Percentiles rank a stretch among this genome's conserved stretches.
These are phyloP conservation scores for apple (Malus domestica) DNA, from an alignment of 306 rosid genomes.

Conservation along the genomic window DNA sequence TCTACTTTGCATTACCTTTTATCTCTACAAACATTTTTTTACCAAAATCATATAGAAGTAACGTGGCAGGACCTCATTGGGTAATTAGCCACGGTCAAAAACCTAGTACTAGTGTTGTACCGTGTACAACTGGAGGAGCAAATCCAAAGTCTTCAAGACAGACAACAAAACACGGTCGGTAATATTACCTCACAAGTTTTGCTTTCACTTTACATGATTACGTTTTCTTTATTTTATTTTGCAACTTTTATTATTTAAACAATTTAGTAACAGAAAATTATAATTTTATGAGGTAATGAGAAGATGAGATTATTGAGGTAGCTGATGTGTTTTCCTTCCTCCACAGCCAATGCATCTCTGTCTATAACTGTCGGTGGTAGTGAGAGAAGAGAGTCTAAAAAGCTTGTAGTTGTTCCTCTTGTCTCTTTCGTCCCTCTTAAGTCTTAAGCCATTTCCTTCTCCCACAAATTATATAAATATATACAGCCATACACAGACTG, in stretches of 20 bases:
- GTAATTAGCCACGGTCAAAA: not conserved
- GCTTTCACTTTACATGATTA: not conserved
- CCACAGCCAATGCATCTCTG: not conserved
- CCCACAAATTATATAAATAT: conserved; percentile 8
- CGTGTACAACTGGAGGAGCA: not conserved
- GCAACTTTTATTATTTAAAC: not conserved
- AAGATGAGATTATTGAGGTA: not conserved
- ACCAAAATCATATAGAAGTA: not conserved
- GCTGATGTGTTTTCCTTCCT: not conserved
- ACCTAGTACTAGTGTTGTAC: not conserved
- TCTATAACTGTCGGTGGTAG: conserved; percentile 56
- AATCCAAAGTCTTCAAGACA: not conserved
- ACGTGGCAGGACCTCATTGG: not conserved
- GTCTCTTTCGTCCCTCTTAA: conserved; percentile 53
- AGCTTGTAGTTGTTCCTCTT: conserved; percentile 22
- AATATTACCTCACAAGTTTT: not conserved
- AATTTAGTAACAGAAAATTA: not conserved
- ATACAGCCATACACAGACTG: conserved; percentile 43
- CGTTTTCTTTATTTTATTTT: not conserved
- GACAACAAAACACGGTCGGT: not conserved
- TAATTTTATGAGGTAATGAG: not conserved
- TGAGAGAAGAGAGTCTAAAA: not conserved
- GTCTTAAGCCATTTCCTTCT: conserved; percentile 21
- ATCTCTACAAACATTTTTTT: not conserved
- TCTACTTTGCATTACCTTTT: too few relatives aligned